These are phyloP conservation scores for Wickerhamiella cacticola DNA, from an alignment of 805 yeast species.

Conservation along the genomic window DNA sequence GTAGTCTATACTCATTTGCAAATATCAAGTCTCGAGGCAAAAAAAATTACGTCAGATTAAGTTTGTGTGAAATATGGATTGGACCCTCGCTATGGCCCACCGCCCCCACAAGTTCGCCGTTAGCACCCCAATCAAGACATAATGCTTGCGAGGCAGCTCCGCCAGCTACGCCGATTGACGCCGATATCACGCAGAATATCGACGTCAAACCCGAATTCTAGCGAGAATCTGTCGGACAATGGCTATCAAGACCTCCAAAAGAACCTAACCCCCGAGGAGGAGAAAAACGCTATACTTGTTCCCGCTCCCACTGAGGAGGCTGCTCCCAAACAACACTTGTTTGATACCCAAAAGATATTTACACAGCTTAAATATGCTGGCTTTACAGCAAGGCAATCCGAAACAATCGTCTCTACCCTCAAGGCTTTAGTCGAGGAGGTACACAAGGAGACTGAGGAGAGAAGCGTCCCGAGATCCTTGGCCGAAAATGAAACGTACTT, in stretches of 20 bases:
- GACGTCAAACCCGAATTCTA: background rate
- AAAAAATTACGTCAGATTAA: conserved; percentile 5
- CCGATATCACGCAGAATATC: background rate
- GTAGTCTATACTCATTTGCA: conserved; percentile 22
- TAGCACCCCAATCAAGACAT: background rate
- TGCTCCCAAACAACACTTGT: conserved; percentile 22
- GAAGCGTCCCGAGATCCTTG: conserved; percentile 41
- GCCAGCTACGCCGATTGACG: background rate
- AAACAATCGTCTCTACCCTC: conserved; percentile 39
- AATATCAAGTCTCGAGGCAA: background rate
- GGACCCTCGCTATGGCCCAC: background rate
- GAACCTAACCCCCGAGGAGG: background rate
- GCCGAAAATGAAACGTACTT: conserved; percentile 78
- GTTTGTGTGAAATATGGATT: background rate
- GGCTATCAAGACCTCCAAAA: conserved; percentile 7
- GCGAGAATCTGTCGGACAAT: conserved; percentile 1
- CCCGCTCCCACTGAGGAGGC: conserved; percentile 1
- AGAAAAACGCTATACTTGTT: conserved; percentile 3
- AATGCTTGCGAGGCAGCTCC: background rate
- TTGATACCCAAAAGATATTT: conserved; percentile 55
- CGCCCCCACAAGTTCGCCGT: background rate
- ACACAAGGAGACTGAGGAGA: conserved; percentile 27
- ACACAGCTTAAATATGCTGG: conserved; percentile 44
- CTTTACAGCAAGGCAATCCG: conserved; percentile 50
- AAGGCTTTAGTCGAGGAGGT: conserved; percentile 29